Evolutionary conservation across 345 rosid genomes (phyloP).

Genomic region (Arabidopsis thaliana): TAIR10.1 NC_003074.8:5253501-5254000

Average conservation of each 20-base stretch:
- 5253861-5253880: constrained; percentile 87
- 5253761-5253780: constrained; percentile 92
- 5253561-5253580: constrained; percentile 89
- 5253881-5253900: constrained; percentile 90
- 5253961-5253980: constrained; percentile 82
- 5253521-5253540: constrained; percentile 89
- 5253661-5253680: background rate
- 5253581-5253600: constrained; percentile 88
- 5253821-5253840: constrained; percentile 93
- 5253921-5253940: constrained; percentile 83
- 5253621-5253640: constrained; percentile 81
- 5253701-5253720: constrained; percentile 84
- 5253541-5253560: constrained; percentile 86
- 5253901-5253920: constrained; percentile 81
- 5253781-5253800: constrained; percentile 96
- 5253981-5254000: constrained; percentile 81
- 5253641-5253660: background rate
- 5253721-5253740: constrained; percentile 87
- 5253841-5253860: constrained; percentile 90
- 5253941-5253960: constrained; percentile 84
- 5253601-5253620: constrained; percentile 92
- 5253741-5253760: constrained; percentile 83
- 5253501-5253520: constrained; percentile 81
- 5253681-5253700: background rate
- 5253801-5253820: constrained; percentile 90